These are phyloP conservation scores for Drechslerella dactyloides DNA, from an alignment of 2,329 filamentous ascomycete species.

Conservation along the genomic window DNA sequence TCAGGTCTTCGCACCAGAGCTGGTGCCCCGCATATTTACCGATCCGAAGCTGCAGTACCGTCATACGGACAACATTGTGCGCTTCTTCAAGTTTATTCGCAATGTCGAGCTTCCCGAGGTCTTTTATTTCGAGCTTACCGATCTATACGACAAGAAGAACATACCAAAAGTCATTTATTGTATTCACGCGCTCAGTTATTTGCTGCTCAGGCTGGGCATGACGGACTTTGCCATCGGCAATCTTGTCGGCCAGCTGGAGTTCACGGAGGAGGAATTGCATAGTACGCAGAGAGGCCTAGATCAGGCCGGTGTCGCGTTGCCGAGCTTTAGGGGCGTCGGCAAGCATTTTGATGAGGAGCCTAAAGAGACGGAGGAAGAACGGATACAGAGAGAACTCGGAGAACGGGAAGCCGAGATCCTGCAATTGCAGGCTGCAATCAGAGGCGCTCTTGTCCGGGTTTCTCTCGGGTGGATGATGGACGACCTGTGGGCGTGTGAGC, in stretches of 20 bases:
- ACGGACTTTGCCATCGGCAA: slow-evolving; percentile 97
- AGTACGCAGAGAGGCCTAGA: slow-evolving; percentile 96
- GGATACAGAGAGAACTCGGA: slow-evolving; percentile 78
- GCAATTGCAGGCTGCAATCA: slow-evolving; percentile 85
- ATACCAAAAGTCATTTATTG: slow-evolving; percentile 99
- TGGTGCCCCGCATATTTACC: slow-evolving; percentile 80
- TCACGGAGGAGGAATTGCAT: slow-evolving; percentile 96
- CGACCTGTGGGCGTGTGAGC: slow-evolving; percentile 83
- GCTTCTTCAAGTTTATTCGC: slow-evolving; percentile 92
- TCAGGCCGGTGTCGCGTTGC: slow-evolving; percentile 93
- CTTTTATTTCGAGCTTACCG: slow-evolving; percentile 95
- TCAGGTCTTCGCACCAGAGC: slow-evolving; percentile 80
- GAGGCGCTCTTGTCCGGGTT: slow-evolving; percentile 79
- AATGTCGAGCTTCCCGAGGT: slow-evolving; percentile 90
- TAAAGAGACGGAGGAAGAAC: slow-evolving; percentile 85
- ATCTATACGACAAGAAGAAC: slow-evolving; percentile 99
- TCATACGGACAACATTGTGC: slow-evolving; percentile 96
- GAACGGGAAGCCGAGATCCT: slow-evolving; percentile 75
- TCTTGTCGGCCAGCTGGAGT: slow-evolving; percentile 92
- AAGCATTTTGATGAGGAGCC: slow-evolving; percentile 85
- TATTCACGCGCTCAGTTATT: slow-evolving; percentile 94
- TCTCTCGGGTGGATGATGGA: slow-evolving; percentile 84
- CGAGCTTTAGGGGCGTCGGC: slow-evolving; percentile 96
- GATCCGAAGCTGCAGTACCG: slow-evolving; percentile 85
- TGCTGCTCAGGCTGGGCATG: slow-evolving; percentile 93